Evolutionary conservation across 2,329 filamentous ascomycete genomes (phyloP), one percentile per base, ranked within the genome.

Genomic region (Colletotrichum nymphaeae): DNA sequence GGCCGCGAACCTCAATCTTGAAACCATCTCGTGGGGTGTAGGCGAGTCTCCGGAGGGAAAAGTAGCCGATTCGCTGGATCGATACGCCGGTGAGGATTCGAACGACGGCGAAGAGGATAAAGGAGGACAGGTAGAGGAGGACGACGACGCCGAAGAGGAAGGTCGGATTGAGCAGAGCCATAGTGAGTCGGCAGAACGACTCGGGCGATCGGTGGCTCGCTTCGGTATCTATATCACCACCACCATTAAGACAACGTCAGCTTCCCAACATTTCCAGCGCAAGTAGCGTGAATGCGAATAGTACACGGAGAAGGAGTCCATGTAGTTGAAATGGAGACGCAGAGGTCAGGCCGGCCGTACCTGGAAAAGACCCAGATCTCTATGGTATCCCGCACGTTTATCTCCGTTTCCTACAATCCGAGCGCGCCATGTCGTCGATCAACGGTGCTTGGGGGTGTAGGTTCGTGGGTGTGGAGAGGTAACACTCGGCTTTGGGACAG

Each of bases 11-110:
- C 82, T 98, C 95, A 82, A 99, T 91, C 78, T 93, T 93, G 79
- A 98, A 86, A 77, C 97, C 97, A 89, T 98, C 95, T 83, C 90
- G 92, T 32, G 95, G 95, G 16, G 94, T 94, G 82, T 97, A 98
- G 71, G 95, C 93, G 75, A 99, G 93, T 77, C 96, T 93, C 76
- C 96, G 93, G 77, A 99, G 88, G 46, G 97, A 98, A 77, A 97
- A 92, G 82, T 97, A 97, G 75, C 97, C 97, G 77, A 99, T 90
- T 77, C 97, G 92, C 84, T 99, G 97, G 76, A 99, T 98, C 6
- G 97, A 99, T 70, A 99, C 88, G 74, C 97, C 97, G 46, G 96
- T 98, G 74, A 96, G 88, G 78, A 98, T 95, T 77, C 97, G 95
- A 76, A 99, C 85, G 78, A 98, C 90, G 79, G 97, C 97, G 83